Percentiles rank a stretch among this genome's conserved stretches.
These are phyloP conservation scores for Babesia ovis DNA, from an alignment of 169 alveolate genomes.

Conservation along the genomic window DNA sequence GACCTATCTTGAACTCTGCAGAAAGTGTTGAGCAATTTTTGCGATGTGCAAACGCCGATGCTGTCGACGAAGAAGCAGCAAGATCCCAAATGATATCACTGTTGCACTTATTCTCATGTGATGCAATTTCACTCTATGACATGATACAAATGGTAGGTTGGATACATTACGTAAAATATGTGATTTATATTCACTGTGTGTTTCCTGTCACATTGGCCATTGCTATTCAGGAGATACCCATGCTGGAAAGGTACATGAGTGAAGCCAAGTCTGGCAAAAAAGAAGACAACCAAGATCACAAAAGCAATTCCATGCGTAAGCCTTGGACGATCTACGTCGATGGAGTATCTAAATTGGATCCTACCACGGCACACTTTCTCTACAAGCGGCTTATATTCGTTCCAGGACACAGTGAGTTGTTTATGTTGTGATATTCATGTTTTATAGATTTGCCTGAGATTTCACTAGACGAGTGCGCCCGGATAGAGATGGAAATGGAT, in stretches of 20 bases:
- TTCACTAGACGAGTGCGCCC: constrained; percentile 78
- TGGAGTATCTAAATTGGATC: constrained; percentile 52
- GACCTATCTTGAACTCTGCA: constrained; percentile 20
- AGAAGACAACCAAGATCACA: background rate
- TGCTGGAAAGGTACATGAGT: constrained; percentile 17
- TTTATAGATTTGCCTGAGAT: constrained; percentile 68
- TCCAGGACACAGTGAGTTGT: constrained; percentile 64
- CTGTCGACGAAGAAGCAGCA: constrained; percentile 29
- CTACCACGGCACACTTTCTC: constrained; percentile 42
- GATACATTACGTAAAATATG: background rate
- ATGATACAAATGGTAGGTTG: constrained; percentile 43
- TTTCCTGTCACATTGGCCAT: too few species aligned
- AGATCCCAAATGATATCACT: constrained; percentile 21
- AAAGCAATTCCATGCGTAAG: background rate
- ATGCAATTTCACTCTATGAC: constrained; percentile 41
- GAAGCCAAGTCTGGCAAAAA: background rate
- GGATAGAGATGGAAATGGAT: constrained; percentile 77
- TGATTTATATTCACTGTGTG: background rate
- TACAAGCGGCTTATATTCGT: constrained; percentile 53
- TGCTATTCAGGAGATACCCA: constrained; percentile 36
- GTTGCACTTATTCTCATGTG: constrained; percentile 31
- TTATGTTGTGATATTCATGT: background rate
- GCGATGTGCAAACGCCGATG: background rate
- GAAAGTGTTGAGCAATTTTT: constrained; percentile 21
- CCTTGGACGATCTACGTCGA: constrained; percentile 60